Base-by-base conservation (phyloP, 352 stramenopile genomes). In the Phytophthora brassicae region DNA sequence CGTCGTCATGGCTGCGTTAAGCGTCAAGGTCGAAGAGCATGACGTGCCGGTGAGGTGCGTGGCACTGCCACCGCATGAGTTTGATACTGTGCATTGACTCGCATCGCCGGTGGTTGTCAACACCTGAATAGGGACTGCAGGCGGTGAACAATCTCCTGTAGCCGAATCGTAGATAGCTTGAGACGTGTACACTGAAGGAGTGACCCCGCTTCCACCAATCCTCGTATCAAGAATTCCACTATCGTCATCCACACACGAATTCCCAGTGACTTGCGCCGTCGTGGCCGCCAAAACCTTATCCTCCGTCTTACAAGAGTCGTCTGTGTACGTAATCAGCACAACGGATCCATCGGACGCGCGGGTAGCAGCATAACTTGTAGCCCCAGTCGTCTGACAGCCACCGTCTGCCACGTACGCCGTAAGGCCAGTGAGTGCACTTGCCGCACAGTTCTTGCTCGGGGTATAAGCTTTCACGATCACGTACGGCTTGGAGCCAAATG, bases 401-500 rank as follows among this genome's bases (percentile, higher is more conserved):
- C 26, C 26, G 12, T 53, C 46, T 19, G 46, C 46, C 14, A 53
- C 20, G 8, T 53, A 53, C 11, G 22, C 14, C 44, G 24, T 39
- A 16, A 42, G 38, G 5, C 44, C 9, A n/a, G 16, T 4, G 8
- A 42, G 33, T 16, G 33, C 33, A 13, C 33, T 39, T n/a, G n/a
- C 33, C 3, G n/a, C 48, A 23, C 31, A 33, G 6, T 17, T 19
- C 31, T 9, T 19, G 35, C 48, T 35, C 33, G 48, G 6, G 0
- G 35, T 26, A 26, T 56, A 47, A 13, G 12, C 20, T 14, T 56
- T 23, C 22, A 56, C 22, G 16, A 47, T 38, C 36, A 56, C 49
- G 36, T 38, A 56, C 3, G 49, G 33, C 6, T 39, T 56, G 4
- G 49, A 4, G 7, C 49, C 49, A 19, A 56, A 56, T 16, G 14